These are phyloP conservation scores for Populus tomentosa DNA, from an alignment of 441 rosid species.

Conservation along the genomic window DNA sequence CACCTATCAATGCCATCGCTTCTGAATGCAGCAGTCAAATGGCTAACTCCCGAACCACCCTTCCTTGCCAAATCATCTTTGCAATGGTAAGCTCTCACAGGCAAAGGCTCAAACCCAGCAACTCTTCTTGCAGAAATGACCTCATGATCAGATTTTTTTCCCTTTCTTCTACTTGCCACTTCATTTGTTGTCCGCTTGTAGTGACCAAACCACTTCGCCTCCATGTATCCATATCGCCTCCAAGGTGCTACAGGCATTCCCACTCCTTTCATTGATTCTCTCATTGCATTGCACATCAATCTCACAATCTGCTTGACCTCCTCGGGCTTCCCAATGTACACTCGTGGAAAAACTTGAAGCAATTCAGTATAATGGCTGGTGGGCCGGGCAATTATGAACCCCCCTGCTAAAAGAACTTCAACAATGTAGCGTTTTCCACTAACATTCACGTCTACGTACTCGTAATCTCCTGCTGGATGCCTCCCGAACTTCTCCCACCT, in stretches of 20 bases:
- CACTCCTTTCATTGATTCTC: slow-evolving; percentile 45
- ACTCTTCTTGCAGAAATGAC: slow-evolving; percentile 5
- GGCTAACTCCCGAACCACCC: slow-evolving; percentile 19
- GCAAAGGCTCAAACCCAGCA: slow-evolving; percentile 29
- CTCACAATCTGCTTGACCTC: slow-evolving; percentile 53
- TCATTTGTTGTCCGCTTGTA: slow-evolving; percentile 57
- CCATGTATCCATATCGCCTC: slow-evolving; percentile 73
- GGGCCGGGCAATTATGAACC: slow-evolving; percentile 68
- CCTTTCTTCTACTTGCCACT: not conserved
- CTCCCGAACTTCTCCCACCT: slow-evolving; percentile 62
- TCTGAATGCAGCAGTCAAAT: slow-evolving; percentile 31
- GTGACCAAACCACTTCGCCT: slow-evolving; percentile 69
- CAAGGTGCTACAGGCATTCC: slow-evolving; percentile 64
- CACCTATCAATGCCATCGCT: not conserved
- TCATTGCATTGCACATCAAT: slow-evolving; percentile 56
- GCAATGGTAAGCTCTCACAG: slow-evolving; percentile 14
- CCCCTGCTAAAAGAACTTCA: slow-evolving; percentile 45
- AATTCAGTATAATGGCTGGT: slow-evolving; percentile 35
- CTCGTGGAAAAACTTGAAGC: slow-evolving; percentile 38
- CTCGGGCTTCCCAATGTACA: slow-evolving; percentile 48
- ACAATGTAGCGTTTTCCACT: slow-evolving; percentile 47
- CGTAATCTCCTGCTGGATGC: slow-evolving; percentile 52
- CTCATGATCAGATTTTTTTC: not conserved
- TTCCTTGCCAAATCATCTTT: slow-evolving; percentile 15
- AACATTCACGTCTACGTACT: slow-evolving; percentile 44